Base-by-base conservation (phyloP, 164 flowering plant genomes). In the Annona cherimola region DNA sequence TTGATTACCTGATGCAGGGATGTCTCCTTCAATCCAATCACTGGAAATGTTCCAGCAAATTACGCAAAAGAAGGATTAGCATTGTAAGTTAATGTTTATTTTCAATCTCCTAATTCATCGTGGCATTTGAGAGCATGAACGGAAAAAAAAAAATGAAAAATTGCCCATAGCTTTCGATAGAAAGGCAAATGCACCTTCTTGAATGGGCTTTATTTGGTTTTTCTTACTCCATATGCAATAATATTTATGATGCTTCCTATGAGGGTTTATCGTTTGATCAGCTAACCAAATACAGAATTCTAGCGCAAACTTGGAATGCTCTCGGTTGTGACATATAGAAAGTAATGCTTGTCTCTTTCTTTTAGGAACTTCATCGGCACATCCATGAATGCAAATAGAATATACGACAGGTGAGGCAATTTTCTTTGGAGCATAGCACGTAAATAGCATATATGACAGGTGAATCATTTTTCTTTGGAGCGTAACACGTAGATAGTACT, bases 11-110 rank as follows among this genome's bases (percentile, higher is more conserved):
- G 60, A 50, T 44, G 61, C 79, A 85, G 88, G 73, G 88, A 85
- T 75, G 84, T 85, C 67, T 85, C 88, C 50, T 83, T 79, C 82
- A 85, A 85, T 77, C 78, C 83, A 59, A 76, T 85, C 42, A 69
- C 75, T 60, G 88, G 86, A 5, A 79, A 78, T 63, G 69, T 80
- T 39, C 86, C 83, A 54, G 46, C 43, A 46, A 69, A 78, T 72
- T 69, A 61, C 65, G 79, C 64, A 18, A 84, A 75, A 68, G 45
- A 44, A 40, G 84, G 82, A 54, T 74, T 77, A 26, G 75, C 82
- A 55, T 70, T 83, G 88, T 85, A 78, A 80, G 84, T 70, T 26
- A 60, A 20, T 71, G 42, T 45, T 12, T 41, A 69, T 57, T 41
- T 69, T 26, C 19, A 55, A 39, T 55, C 55, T 35, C 42, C 62